Conservation (phyloP, 257 asterid species). For the Knoxia roxburghii region DNA sequence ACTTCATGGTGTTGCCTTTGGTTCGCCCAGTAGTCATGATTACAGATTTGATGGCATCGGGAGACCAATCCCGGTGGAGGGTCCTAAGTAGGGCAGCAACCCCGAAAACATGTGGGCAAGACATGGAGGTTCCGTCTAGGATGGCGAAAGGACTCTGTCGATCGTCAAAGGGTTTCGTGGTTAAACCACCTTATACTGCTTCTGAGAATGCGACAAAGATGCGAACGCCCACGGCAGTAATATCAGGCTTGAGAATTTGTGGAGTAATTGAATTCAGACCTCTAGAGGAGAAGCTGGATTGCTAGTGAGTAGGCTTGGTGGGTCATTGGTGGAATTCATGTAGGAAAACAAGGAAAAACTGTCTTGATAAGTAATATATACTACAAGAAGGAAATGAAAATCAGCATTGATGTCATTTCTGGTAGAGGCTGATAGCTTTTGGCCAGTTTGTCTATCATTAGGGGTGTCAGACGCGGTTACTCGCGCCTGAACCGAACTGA, state of each 20-base stretch:
- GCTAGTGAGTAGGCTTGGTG: constrained; percentile 53
- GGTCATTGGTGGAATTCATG: constrained; percentile 32
- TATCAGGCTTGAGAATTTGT: constrained; percentile 71
- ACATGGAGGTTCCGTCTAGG: constrained; percentile 53
- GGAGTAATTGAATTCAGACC: constrained; percentile 55
- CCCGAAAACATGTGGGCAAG: constrained; percentile 72
- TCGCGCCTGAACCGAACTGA: too few species aligned
- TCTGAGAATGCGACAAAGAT: constrained; percentile 46
- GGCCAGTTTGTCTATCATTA: too few species aligned
- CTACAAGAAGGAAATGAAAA: constrained; percentile 46
- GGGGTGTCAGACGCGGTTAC: too few species aligned
- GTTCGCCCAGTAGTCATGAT: constrained; percentile 57
- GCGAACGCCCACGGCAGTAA: constrained; percentile 63
- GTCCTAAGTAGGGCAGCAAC: constrained; percentile 47
- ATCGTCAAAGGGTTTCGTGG: constrained; percentile 17
- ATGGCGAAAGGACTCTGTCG: constrained; percentile 27
- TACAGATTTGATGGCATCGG: constrained; percentile 59
- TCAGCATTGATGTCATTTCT: constrained; percentile 27
- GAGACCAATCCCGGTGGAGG: constrained; percentile 58
- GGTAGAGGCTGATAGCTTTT: too few species aligned
- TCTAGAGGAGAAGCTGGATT: constrained; percentile 67
- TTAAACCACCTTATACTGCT: too few species aligned
- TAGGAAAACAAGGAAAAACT: constrained; percentile 34
- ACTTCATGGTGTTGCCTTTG: constrained; percentile 39
- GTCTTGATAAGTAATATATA: constrained; percentile 45